Base-by-base conservation (phyloP, 1,284 basidiomycete genomes). In the Heimioporus retisporus region DNA sequence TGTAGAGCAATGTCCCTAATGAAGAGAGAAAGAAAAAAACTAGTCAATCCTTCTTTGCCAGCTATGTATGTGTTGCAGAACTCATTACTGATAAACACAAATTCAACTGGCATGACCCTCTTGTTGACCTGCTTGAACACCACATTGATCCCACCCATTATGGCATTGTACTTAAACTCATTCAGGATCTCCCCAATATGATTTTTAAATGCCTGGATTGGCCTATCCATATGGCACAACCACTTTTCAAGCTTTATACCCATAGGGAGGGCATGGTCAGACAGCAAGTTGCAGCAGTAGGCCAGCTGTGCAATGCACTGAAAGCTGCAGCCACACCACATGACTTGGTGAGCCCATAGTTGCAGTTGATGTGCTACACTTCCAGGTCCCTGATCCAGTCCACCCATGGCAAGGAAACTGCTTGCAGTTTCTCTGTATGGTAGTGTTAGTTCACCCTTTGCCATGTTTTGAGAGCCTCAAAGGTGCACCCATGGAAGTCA, bases 71-170 rank as follows among this genome's bases (percentile, higher is more conserved):
- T 28, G 28, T 28, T 28, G 28, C 43, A 25, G 43, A 55, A 35
- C 60, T 42, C 28, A 65, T 58, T 70, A 90, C 91, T 91, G 48
- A 91, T 88, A 78, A 91, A 93, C 35, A 92, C 86, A 74, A 93
- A 93, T 76, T 93, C 92, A 14, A 89, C 86, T 2, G 92, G 92
- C 0, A 92, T 88, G 42, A 93, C 82, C n/a, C 88, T 84, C 64
- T 85, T 83, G 60, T 81, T 77, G 25, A 91, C 84, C 28, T 82
- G 79, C 31, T 71, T 80, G 71, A 93, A 90, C 1, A 79, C 85
- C 25, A 71, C 62, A 51, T 84, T 84, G 42, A 85, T 75, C 8
- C 68, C 64, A 0, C 70, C 48, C 19, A 82, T 74, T 25, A 71
- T 71, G 2, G 89, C 89, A 58, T 93, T 83, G 35, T 83, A 78